These are phyloP conservation scores for Zymoseptoria tritici DNA, from an alignment of 2,329 filamentous ascomycete species.

Conservation along the genomic window DNA sequence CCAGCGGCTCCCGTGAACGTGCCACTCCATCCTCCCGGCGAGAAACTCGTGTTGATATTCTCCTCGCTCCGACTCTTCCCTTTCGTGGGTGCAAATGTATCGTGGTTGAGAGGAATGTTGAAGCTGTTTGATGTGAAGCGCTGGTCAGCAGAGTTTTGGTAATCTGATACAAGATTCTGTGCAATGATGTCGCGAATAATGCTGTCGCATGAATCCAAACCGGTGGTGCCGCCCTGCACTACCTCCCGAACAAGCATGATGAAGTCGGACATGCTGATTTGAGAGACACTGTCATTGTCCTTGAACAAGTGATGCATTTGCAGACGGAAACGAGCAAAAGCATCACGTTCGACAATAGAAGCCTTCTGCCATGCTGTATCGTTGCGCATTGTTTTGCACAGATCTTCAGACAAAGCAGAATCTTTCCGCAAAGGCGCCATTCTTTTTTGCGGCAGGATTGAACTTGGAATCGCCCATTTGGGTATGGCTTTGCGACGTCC, in stretches of 20 bases:
- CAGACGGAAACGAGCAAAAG: constrained; percentile 12
- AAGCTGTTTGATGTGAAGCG: constrained; percentile 22
- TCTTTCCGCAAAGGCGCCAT: neutral
- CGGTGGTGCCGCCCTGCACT: constrained; percentile 12
- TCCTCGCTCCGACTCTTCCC: constrained; percentile 43
- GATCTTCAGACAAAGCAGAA: neutral
- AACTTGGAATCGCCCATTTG: constrained; percentile 24
- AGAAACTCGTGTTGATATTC: constrained; percentile 44
- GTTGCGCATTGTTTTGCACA: neutral
- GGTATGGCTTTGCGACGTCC: constrained; percentile 17
- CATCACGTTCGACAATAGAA: constrained; percentile 10
- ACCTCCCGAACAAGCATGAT: constrained; percentile 18
- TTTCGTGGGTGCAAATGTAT: constrained; percentile 20
- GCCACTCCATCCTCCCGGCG: constrained; percentile 40
- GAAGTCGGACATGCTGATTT: constrained; percentile 22
- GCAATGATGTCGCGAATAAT: constrained; percentile 15
- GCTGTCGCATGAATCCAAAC: constrained; percentile 8
- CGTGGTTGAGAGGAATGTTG: constrained; percentile 21
- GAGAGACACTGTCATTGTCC: constrained; percentile 4
- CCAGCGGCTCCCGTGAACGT: constrained; percentile 33
- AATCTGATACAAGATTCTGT: constrained; percentile 5
- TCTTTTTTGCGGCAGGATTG: constrained; percentile 9
- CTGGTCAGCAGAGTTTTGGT: constrained; percentile 19
- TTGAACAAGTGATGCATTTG: neutral
- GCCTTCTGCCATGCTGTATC: constrained; percentile 11